Base-by-base conservation (phyloP, 805 yeast species). In the Cyberlindnera petersonii region DNA sequence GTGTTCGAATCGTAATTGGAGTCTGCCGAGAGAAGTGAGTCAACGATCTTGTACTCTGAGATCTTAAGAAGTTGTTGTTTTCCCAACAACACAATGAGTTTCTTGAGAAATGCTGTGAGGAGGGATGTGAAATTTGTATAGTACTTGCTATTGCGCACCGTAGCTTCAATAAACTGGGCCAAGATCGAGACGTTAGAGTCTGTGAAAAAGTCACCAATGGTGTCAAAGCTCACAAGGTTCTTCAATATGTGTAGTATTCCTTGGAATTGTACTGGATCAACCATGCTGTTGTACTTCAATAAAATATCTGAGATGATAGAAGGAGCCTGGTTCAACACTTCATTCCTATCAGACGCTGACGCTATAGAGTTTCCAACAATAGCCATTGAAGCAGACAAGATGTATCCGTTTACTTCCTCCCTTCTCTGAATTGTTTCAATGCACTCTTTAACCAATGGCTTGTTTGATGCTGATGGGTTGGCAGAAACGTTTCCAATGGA, bases 401-500 rank as follows among this genome's bases (percentile, higher is more conserved):
- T 32, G 27, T 53, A 56, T 6, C 57, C 59, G 34, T 55, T 54
- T 9, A 30, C 26, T 11, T 46, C 44, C 6, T 9, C 6, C 2
- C 15, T 8, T n/a, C 43, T 29, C 3, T 26, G 26, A 9, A 47
- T 33, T 2, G 8, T 22, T 8, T 14, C 3, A 9, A 42, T 2
- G 15, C 44, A 23, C 9, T 27, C 6, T 6, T 27, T 15, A 1
- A 40, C n/a, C 13, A 42, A 7, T 3, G 44, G 20, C 23, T 31
- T 39, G 32, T 56, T 56, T 2, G 34, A 29, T 4, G 50, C 22
- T 17, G 55, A 39, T 5, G 46, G 39, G 23, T 56, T 55, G 10
- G 59, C 45, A 9, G 60, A 55, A 9, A 56, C 45, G 33, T 55
- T 55, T 1, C 61, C 61, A 31, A 52, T 46, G 2, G 59, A 31